Conservation (phyloP, 371 early-diverging fungal genomes). For the Rhizopus stolonifer region DNA sequence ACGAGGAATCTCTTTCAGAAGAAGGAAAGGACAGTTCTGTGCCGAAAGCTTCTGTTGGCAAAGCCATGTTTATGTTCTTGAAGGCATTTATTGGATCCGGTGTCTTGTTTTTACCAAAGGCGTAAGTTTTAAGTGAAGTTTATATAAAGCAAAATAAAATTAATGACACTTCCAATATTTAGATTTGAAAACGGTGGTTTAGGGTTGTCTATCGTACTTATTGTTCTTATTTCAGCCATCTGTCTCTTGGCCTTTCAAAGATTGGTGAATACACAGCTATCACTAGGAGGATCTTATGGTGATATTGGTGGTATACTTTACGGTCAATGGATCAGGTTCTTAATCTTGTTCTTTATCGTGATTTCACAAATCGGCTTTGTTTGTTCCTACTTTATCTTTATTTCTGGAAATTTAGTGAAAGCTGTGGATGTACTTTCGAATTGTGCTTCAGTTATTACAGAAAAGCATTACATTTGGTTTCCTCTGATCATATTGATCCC, state of each 20-base stretch:
- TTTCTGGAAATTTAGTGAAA: conserved; percentile 44
- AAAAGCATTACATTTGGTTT: conserved; percentile 55
- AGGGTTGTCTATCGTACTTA: conserved; percentile 24
- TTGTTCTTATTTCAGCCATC: conserved; percentile 27
- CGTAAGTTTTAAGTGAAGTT: conserved; percentile 32
- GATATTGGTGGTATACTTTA: conserved; percentile 74
- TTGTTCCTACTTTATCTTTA: conserved; percentile 49
- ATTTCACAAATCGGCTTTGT: conserved; percentile 65
- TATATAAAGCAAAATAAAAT: not conserved
- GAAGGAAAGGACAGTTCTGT: no score
- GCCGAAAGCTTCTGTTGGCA: conserved; percentile 57
- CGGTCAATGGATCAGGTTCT: conserved; percentile 52
- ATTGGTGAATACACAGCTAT: conserved; percentile 31
- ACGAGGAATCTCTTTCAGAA: conserved; percentile 8
- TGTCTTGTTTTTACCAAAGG: conserved; percentile 64
- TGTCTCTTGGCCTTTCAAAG: conserved; percentile 32
- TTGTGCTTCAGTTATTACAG: conserved; percentile 31
- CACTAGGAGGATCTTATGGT: conserved; percentile 70
- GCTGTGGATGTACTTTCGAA: conserved; percentile 40
- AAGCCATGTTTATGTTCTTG: conserved; percentile 73
- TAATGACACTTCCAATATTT: not conserved
- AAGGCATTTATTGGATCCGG: conserved; percentile 81
- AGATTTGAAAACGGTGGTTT: conserved; percentile 35
- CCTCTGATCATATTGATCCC: conserved; percentile 65
- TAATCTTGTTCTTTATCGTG: conserved; percentile 63